Evolutionary conservation across 169 alveolate genomes (phyloP).

Genomic region (Eimeria necatrix): DNA sequence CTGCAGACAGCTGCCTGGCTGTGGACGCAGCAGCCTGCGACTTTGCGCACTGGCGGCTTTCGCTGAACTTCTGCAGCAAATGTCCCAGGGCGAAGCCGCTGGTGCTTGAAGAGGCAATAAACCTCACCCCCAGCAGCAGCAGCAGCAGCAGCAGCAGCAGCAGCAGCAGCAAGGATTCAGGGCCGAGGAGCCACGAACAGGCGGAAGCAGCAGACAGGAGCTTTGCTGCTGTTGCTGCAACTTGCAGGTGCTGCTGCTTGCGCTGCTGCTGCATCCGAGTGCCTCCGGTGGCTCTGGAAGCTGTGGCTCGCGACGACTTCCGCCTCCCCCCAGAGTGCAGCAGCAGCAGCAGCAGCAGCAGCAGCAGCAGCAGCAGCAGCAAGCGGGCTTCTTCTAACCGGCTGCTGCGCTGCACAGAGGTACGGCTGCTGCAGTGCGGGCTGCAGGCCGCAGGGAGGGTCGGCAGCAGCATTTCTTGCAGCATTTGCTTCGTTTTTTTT

Average conservation of each 20-base stretch:
- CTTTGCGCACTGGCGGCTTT: constrained; percentile 43
- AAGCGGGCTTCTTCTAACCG: neutral
- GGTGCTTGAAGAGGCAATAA: neutral
- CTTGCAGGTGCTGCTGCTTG: constrained; percentile 26
- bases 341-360: neutral
- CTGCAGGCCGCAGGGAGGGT: no score
- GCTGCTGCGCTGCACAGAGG: constrained; percentile 31
- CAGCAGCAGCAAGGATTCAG: neutral
- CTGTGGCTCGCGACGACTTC: constrained; percentile 46
- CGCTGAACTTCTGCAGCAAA: constrained; percentile 8
- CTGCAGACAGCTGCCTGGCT: constrained; percentile 50
- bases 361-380: neutral
- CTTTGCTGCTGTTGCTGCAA: constrained; percentile 4
- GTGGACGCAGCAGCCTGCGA: constrained; percentile 50
- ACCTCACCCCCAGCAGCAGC: neutral
- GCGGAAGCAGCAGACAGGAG: neutral
- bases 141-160: constrained; percentile 20
- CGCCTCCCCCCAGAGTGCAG: constrained; percentile 31
- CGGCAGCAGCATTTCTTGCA: no score
- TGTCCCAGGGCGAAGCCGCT: neutral
- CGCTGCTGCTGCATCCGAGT: constrained; percentile 27
- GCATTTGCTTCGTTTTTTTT: neutral
- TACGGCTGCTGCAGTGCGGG: neutral
- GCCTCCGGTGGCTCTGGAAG: constrained; percentile 7
- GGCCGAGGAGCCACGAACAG: neutral